These are phyloP conservation scores for Coleophoma cylindrospora DNA, from an alignment of 2,329 filamentous ascomycete genomes.

Conservation along the genomic window DNA sequence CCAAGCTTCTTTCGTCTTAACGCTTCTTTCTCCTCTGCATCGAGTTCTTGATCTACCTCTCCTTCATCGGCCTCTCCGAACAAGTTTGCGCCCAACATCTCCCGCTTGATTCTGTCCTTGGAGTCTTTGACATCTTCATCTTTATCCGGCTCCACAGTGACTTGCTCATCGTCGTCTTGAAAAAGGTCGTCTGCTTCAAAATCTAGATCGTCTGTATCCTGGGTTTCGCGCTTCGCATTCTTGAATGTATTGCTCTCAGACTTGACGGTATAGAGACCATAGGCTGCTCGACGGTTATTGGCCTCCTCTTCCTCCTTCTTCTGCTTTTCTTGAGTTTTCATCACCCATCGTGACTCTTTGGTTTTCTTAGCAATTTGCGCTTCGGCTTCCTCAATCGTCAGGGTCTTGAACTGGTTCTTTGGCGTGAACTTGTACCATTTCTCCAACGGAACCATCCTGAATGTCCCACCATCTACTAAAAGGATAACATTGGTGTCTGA, in stretches of 20 bases:
- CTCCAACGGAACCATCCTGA: constrained; percentile 85
- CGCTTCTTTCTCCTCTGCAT: constrained; percentile 69
- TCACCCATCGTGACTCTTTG: constrained; percentile 75
- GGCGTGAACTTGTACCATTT: constrained; percentile 90
- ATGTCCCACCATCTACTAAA: constrained; percentile 62
- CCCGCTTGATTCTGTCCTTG: constrained; percentile 67
- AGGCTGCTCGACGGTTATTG: constrained; percentile 47
- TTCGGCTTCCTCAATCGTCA: constrained; percentile 82
- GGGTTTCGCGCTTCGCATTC: constrained; percentile 56
- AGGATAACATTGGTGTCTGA: constrained; percentile 82
- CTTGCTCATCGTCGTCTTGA: constrained; percentile 81
- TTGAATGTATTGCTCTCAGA: constrained; percentile 62
- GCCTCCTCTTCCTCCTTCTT: constrained; percentile 50
- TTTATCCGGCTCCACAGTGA: constrained; percentile 69
- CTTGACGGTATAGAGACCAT: constrained; percentile 52
- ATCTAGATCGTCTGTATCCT: constrained; percentile 67
- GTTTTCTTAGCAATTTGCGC: constrained; percentile 75
- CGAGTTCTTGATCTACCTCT: constrained; percentile 63
- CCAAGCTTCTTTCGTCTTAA: constrained; percentile 66
- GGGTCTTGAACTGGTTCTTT: constrained; percentile 73
- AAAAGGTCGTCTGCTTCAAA: constrained; percentile 69
- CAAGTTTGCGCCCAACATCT: constrained; percentile 82
- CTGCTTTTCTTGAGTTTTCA: constrained; percentile 58
- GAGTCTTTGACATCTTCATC: constrained; percentile 76
- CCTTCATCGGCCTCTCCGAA: constrained; percentile 68